Percentiles rank a stretch among this genome's conserved stretches.
These are phyloP conservation scores for Santalum album DNA, from an alignment of 164 flowering plant genomes.

Conservation along the genomic window DNA sequence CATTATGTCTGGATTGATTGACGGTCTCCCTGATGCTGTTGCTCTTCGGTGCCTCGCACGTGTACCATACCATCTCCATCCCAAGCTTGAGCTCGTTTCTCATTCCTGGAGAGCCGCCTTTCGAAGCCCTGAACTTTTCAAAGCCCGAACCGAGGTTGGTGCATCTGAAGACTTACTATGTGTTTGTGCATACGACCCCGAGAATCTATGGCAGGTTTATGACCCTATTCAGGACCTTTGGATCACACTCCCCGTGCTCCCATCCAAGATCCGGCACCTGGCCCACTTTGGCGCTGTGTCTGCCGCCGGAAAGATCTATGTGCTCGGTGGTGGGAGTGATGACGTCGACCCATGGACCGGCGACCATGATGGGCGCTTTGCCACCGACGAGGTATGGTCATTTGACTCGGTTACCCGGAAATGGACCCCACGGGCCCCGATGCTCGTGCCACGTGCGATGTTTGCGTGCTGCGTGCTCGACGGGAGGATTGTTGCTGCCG, in stretches of 20 bases:
- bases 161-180: constrained; percentile 66
- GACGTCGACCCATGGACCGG: constrained; percentile 91
- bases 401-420: constrained; percentile 56
- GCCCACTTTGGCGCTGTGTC: constrained; percentile 79
- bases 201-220: constrained; percentile 88
- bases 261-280: constrained; percentile 74
- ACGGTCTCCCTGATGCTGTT: constrained; percentile 96
- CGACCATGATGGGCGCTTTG: constrained; percentile 86
- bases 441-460: constrained; percentile 89
- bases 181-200: constrained; percentile 77
- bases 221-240: constrained; percentile 72
- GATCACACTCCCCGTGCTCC: constrained; percentile 78
- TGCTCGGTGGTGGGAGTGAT: constrained; percentile 92
- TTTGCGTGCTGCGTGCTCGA: constrained; percentile 84
- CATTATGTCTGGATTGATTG: constrained; percentile 77
- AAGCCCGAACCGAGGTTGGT: constrained; percentile 63
- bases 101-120: constrained; percentile 77
- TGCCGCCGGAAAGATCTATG: constrained; percentile 66
- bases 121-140: constrained; percentile 60
- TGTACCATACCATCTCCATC: constrained; percentile 68
- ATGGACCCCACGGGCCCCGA: constrained; percentile 63
- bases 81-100: constrained; percentile 71
- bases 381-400: constrained; percentile 91
- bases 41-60: constrained; percentile 84
- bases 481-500: constrained; percentile 85